Conservation (phyloP, 2,329 filamentous ascomycete species). For the Lachnellula suecica region DNA sequence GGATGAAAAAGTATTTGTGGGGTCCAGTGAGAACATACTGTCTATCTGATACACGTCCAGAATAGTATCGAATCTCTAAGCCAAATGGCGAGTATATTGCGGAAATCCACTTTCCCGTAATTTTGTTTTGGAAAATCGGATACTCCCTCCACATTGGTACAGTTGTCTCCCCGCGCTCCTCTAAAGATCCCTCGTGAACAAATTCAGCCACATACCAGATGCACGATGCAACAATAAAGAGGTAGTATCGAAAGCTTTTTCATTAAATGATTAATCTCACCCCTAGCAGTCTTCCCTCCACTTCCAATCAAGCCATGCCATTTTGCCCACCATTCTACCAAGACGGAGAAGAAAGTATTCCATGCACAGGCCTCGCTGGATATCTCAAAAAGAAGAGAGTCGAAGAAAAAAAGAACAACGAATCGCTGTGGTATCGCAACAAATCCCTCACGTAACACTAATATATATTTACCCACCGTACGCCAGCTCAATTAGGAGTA, state of each 20-base stretch:
- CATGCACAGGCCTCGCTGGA: no score
- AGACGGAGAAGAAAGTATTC: no score
- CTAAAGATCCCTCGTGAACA: no score
- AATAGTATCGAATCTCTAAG: no score
- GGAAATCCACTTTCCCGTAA: no score
- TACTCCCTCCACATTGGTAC: neutral
- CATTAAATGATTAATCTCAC: neutral
- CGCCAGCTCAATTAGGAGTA: slow-evolving; percentile 7
- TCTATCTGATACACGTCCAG: no score
- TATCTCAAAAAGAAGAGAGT: neutral
- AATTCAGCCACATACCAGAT: no score
- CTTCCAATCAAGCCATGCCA: neutral
- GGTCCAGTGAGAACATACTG: no score
- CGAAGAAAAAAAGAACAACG: neutral
- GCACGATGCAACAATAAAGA: neutral
- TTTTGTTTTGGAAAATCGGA: no score
- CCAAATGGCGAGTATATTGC: no score
- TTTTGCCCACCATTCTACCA: neutral
- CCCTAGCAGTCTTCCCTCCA: neutral
- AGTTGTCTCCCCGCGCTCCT: no score
- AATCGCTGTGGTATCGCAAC: neutral
- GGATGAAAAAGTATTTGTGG: no score
- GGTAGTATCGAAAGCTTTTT: neutral
- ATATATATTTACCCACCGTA: neutral
- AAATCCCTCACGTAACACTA: neutral